Base-by-base conservation (phyloP, 169 alveolate species). In the Cryptosporidium sp. region DNA sequence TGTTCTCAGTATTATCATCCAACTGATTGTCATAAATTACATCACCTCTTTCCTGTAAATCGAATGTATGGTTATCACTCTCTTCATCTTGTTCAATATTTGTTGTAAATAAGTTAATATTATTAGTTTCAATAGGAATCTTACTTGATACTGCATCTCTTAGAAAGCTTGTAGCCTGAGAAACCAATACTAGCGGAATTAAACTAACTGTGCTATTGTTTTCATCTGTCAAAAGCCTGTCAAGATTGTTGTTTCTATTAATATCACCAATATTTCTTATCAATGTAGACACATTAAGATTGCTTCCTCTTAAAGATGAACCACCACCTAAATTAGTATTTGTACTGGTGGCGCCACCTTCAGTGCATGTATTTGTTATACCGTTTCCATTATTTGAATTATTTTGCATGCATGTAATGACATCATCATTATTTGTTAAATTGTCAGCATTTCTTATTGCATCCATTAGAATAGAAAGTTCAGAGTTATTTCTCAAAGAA, bases 211-310 rank as follows among this genome's bases (percentile, higher is more conserved):
- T 29, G 10, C 61, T 62, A 26, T 60, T 60, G 45, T 42, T 44
- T 16, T 44, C 86, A 12, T 58, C 68, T 14, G 53, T 52, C 16
- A 73, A 52, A 14, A 73, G 37, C 52, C 70, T 51, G 26, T 56
- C 86, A 2, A 73, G 39, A 42, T 73, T 53, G 35, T 44, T 26
- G 37, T 73, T 53, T n/a, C 68, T 56, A 18, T 56, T 56, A 0
- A 73, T 56, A 73, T 73, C 70, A 18, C 86, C 86, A 31, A 73
- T 73, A 35, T 73, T 73, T 23, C 86, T 73, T n/a, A 73, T 73
- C 31, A 53, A 56, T 18, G 86, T 60, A 12, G 86, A 51, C 3
- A 73, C 86, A 73, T 60, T 73, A 16, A 73, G 35, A 39, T 60
- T 73, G 16, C 6, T 52, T 14, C 70, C 70, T 37, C 86, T 73